Conservation (phyloP, 495 filamentous ascomycete species). For the Symbiotaphrina buchneri region DNA sequence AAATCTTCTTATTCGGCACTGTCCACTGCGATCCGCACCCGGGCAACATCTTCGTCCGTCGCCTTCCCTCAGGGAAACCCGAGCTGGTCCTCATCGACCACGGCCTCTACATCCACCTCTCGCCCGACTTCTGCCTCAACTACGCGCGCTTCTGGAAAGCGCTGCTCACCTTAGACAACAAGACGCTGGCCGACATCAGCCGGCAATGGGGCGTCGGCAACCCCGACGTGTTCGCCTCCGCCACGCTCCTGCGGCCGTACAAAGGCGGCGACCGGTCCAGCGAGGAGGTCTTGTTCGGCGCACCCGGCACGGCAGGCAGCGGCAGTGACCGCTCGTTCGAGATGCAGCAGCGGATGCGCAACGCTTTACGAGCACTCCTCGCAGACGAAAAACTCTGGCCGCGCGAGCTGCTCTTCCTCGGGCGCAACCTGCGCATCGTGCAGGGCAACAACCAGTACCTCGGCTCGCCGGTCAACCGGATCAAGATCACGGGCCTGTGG, state of each 20-base stretch:
- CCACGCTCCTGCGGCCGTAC: conserved; percentile 78
- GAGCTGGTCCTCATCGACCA: conserved; percentile 94
- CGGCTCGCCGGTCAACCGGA: conserved; percentile 78
- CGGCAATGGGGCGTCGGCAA: conserved; percentile 68
- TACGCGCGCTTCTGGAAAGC: conserved; percentile 89
- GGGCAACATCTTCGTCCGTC: conserved; percentile 88
- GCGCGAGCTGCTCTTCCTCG: conserved; percentile 83
- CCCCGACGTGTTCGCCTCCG: conserved; percentile 73
- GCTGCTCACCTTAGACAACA: conserved; percentile 82
- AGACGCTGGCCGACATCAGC: conserved; percentile 47
- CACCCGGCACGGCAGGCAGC: conserved; percentile 25
- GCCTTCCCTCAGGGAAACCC: conserved; percentile 54
- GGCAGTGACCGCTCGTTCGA: conserved; percentile 46
- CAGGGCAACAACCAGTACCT: conserved; percentile 65
- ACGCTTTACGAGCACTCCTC: conserved; percentile 65
- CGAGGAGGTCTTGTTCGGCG: conserved; percentile 6
- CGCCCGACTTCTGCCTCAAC: conserved; percentile 61
- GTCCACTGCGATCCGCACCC: conserved; percentile 95
- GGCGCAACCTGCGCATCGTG: conserved; percentile 85
- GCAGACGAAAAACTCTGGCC: conserved; percentile 83
- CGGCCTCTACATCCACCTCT: conserved; percentile 83
- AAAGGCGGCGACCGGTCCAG: conserved; percentile 55
- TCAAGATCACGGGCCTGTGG: conserved; percentile 89
- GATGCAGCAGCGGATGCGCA: conserved; percentile 64
- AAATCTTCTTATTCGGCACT: conserved; percentile 89